Base-by-base conservation (phyloP, 1,284 basidiomycete genomes). In the Puccinia coronata region DNA sequence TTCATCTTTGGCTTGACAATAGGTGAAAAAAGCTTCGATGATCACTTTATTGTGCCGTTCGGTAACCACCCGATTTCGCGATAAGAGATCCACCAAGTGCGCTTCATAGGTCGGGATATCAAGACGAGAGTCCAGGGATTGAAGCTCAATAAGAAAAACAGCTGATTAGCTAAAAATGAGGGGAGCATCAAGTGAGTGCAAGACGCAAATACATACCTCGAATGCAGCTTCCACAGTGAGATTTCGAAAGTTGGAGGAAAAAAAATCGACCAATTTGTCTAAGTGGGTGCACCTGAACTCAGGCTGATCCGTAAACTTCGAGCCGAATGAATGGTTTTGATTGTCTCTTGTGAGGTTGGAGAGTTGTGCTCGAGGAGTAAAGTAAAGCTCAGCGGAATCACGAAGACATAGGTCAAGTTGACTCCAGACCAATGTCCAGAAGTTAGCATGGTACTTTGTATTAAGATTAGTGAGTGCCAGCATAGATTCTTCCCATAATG, bases 41-140 rank as follows among this genome's bases (percentile, higher is more conserved):
- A 97, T 87, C 28, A 92, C 89, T 43, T 93, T 91, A 79, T 92
- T 94, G 86, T 96, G 92, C 85, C 91, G 93, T 86, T 97, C 93
- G 0, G 91, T 92, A 11, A 96, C 86, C 0, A 89, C 88, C 0
- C 91, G 87, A 81, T 90, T 91, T 83, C 91, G 90, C 12, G 89
- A 89, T 23, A 96, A 88, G 0, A 91, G 88, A 1, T 88, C 87
- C 18, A 98, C 89, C 0, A 98, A 88, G 85, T 97, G 93, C 1
- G 88, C 86, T 86, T 96, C 93, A 86, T 94, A 97, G 49, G 91
- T 91, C 63, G 87, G 87, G 0, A 88, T 85, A 83, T 96, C 93
- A 51, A 96, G 90, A 23, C 93, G 90, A 69, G 93, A 92, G 0
- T 86, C 86, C 0, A 89, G 86, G 18, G 87, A 87, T 84, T 92